A percentile compares a stretch with the other conserved stretches of the same genome.
phyloP scores from a whole-genome alignment of 1,284 basidiomycete species.

The Stygiomarasmius scandens region DNA sequence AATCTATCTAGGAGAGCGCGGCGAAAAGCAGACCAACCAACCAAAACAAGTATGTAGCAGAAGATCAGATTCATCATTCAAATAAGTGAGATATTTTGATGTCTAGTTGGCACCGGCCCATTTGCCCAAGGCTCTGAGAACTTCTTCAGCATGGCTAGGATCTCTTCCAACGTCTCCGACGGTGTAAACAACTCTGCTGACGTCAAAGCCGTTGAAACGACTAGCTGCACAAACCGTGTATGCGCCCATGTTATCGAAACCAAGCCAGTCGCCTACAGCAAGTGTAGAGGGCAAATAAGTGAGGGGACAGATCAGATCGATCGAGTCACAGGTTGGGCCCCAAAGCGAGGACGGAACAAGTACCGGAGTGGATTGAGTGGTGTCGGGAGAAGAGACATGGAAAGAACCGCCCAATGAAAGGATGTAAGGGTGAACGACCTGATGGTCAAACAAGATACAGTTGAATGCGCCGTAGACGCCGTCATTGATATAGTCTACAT shows the following conservation, averaged over 20 bases:
- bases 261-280: constrained; percentile 89
- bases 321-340: constrained; percentile 87
- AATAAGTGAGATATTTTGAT: neutral
- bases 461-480: constrained; percentile 99
- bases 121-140: constrained; percentile 31
- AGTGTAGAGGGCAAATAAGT: constrained; percentile 66
- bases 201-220: constrained; percentile 84
- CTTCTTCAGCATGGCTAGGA: constrained; percentile 32
- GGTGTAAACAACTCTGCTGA: constrained; percentile 68
- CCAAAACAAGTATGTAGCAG: too few species aligned
- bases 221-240: constrained; percentile 92
- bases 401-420: constrained; percentile 52
- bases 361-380: constrained; percentile 31
- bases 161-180: constrained; percentile 41
- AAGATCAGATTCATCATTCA: too few species aligned
- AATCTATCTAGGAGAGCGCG: too few species aligned
- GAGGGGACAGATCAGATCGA: constrained; percentile 77
- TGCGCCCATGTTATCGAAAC: constrained; percentile 91
- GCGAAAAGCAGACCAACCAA: too few species aligned
- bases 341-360: constrained; percentile 41
- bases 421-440: constrained; percentile 83
- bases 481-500: constrained; percentile 93
- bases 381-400: constrained; percentile 43
- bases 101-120: neutral
- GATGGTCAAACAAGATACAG: constrained; percentile 94